These are phyloP conservation scores for Cladosporium sp. DNA, from an alignment of 2,329 filamentous ascomycete genomes.

Conservation along the genomic window DNA sequence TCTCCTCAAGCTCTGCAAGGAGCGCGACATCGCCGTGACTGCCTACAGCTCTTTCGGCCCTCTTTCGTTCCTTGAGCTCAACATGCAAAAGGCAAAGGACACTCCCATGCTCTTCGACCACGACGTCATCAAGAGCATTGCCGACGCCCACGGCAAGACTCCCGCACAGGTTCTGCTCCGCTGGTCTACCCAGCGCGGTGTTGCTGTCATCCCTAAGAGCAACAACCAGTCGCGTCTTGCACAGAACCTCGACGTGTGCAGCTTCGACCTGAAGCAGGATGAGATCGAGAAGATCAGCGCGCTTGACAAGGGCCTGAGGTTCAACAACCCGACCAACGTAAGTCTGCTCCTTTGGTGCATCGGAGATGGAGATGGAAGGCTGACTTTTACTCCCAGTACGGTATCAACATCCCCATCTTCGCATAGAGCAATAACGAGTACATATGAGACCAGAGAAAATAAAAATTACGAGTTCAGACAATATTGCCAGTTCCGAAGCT, in stretches of 20 bases:
- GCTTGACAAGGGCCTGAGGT: slow-evolving; percentile 67
- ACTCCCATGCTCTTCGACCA: slow-evolving; percentile 71
- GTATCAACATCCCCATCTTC: slow-evolving; percentile 27
- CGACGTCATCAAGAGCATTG: slow-evolving; percentile 62
- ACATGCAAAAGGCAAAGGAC: slow-evolving; percentile 66
- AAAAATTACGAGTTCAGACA: neutral
- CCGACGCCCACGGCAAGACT: slow-evolving; percentile 69
- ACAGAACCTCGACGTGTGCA: slow-evolving; percentile 67
- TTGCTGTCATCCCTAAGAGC: slow-evolving; percentile 82
- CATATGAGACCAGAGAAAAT: neutral
- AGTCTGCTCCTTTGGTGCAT: slow-evolving; percentile 36
- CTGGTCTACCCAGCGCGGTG: slow-evolving; percentile 80
- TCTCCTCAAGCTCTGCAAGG: slow-evolving; percentile 68
- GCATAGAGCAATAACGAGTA: slow-evolving; percentile 18
- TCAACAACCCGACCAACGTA: slow-evolving; percentile 74
- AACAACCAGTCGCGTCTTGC: slow-evolving; percentile 58
- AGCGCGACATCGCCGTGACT: slow-evolving; percentile 71
- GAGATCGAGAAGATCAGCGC: slow-evolving; percentile 68
- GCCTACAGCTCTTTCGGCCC: slow-evolving; percentile 85
- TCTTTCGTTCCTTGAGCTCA: slow-evolving; percentile 73
- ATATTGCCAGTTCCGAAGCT: neutral
- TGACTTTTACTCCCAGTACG: slow-evolving; percentile 20
- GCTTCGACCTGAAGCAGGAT: slow-evolving; percentile 64
- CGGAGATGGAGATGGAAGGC: neutral
- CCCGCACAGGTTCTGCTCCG: slow-evolving; percentile 79